Evolutionary conservation across 2,329 filamentous ascomycete genomes (phyloP), one percentile per base, ranked within the genome.

Genomic region (Claviceps citrina): DNA sequence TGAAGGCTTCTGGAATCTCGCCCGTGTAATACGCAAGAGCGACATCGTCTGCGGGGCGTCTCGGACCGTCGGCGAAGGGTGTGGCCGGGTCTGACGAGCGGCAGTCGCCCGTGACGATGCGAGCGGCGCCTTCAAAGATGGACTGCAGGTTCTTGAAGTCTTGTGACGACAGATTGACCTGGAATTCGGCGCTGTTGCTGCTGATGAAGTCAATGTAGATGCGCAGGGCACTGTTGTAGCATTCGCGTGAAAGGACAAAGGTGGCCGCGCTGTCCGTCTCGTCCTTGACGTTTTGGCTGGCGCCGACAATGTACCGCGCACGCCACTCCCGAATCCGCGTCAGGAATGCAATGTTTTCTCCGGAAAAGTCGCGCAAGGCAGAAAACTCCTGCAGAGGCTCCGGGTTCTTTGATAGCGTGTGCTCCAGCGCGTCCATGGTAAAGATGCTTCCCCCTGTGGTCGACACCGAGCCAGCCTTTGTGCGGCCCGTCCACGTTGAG

Each of bases 291-390:
- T 41, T 40, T 5, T 53, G 49, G 24, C 47, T 46, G 36, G 50
- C 44, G 5, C 47, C 39, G 15, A 53, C 39, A 9, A 58, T 44
- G 15, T 54, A 57, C 22, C 47, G 47, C 3, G 40, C 37, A 45
- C 57, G 57, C 58, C 58, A 61, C 42, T 68, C 64, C 2, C 65
- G 61, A 7, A 80, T 68, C 31, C 65, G 61, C 7, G 67, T 71
- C 5, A 82, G 57, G 54, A 82, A 82, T 35, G 76, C 70, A 47
- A 81, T 74, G 52, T 81, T 81, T 55, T 81, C 76, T 6, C 74
- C 76, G 0, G 75, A 78, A 52, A 81, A 79, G 47, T 81, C 76
- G 33, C 68, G 65, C 2, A 70, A 61, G 0, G 75, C 76, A 0
- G 76, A 75, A 52, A 78, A 81, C 42, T 71, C 58, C 40, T 76